Conservation (phyloP, 768 basidiomycete species). For the Pleurotus cornucopiae region DNA sequence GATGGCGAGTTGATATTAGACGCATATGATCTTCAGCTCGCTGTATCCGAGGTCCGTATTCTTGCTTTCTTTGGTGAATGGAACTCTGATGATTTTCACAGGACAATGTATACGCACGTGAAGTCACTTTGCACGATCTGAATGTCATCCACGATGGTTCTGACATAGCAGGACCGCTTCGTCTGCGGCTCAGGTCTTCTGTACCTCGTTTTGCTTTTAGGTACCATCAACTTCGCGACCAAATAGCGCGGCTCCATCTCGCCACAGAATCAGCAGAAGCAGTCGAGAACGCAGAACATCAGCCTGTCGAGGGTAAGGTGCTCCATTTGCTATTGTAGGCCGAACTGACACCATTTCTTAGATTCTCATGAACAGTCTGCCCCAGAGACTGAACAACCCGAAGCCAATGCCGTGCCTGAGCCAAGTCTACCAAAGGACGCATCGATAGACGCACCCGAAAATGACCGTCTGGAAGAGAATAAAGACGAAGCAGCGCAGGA, state of each 20-base stretch:
- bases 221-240: conserved; percentile 60
- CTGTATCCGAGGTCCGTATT: conserved; percentile 56
- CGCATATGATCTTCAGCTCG: conserved; percentile 64
- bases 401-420: too few relatives aligned
- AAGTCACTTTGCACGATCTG: conserved; percentile 69
- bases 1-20: conserved; percentile 67
- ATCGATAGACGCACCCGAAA: not conserved
- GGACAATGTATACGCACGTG: conserved; percentile 69
- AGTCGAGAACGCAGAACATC: conserved; percentile 6
- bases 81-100: conserved; percentile 21
- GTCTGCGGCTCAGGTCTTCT: conserved; percentile 44
- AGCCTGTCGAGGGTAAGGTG: conserved; percentile 13
- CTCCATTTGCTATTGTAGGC: not conserved
- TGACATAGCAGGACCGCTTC: conserved; percentile 58
- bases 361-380: not conserved
- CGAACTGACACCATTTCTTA: too few relatives aligned
- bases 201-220: conserved; percentile 63
- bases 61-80: not conserved
- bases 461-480: not conserved
- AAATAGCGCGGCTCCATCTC: conserved; percentile 32
- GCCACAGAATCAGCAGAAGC: conserved; percentile 10
- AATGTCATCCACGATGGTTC: conserved; percentile 67
- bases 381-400: not conserved
- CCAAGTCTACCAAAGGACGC: not conserved
- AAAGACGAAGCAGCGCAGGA: not conserved